Evolutionary conservation across 2,329 filamentous ascomycete genomes (phyloP).

Genomic region (Trichoderma simmonsii): DNA sequence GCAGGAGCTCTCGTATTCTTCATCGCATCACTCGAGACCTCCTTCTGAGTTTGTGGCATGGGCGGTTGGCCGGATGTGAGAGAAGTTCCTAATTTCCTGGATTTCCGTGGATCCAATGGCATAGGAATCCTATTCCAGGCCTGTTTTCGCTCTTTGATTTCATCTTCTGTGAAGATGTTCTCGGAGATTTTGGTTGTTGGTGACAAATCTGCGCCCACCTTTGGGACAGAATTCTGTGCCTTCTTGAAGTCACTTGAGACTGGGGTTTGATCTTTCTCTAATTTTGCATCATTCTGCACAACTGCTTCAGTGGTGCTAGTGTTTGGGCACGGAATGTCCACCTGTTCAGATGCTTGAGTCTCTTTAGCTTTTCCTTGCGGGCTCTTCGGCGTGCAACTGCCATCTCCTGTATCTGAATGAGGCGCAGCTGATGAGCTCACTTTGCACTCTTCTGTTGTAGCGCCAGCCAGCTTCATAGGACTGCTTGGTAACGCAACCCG

Average conservation of each 20-base stretch:
- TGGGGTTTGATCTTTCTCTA: not conserved
- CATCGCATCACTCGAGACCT: not conserved
- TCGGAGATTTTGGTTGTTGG: not conserved
- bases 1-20: not conserved
- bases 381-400: not conserved
- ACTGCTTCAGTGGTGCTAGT: too few relatives aligned
- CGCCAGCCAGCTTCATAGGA: constrained; percentile 6
- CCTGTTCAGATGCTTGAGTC: not conserved
- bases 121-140: constrained; percentile 36
- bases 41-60: not conserved
- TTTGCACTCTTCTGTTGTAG: not conserved
- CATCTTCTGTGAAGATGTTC: constrained; percentile 29
- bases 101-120: constrained; percentile 29
- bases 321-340: not conserved
- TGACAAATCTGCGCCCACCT: not conserved
- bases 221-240: not conserved
- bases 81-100: constrained; percentile 15
- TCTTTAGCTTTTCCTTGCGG: not conserved
- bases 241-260: not conserved
- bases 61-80: not conserved
- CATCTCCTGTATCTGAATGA: not conserved
- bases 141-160: constrained; percentile 32
- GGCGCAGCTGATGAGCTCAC: not conserved
- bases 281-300: too few relatives aligned
- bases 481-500: constrained; percentile 21